Evolutionary conservation across 257 asterid genomes (phyloP).

Genomic region (Solanum infundibuliforme): DNA sequence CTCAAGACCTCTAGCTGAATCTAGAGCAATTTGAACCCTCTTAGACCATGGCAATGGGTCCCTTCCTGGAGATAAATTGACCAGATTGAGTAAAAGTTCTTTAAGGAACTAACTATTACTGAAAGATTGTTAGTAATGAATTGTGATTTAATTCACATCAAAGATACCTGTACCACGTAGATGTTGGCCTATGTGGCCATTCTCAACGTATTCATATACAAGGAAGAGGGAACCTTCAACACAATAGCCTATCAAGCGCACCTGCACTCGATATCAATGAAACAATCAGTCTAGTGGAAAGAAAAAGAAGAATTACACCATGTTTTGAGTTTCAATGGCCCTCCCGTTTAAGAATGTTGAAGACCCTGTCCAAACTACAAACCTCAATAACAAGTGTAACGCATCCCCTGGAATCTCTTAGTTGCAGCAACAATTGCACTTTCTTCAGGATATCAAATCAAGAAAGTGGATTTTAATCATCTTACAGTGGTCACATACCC

Average conservation of each 20-base stretch:
- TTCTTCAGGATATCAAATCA: neutral
- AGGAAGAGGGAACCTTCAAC: slow-evolving; percentile 95
- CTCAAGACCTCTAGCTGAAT: slow-evolving; percentile 97
- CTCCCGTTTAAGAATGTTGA: neutral
- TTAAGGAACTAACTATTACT: neutral
- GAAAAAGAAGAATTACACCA: neutral
- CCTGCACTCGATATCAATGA: slow-evolving; percentile 36
- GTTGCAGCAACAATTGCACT: neutral
- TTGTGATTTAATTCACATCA: slow-evolving; percentile 4
- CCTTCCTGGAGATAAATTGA: slow-evolving; percentile 32
- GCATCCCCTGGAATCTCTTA: neutral
- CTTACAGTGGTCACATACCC: neutral
- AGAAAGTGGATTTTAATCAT: neutral
- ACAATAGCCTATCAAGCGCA: slow-evolving; percentile 91
- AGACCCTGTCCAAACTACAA: neutral
- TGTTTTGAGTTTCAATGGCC: neutral
- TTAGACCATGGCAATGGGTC: slow-evolving; percentile 82
- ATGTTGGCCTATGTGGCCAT: slow-evolving; percentile 87
- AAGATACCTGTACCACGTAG: slow-evolving; percentile 65
- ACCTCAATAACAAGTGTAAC: neutral
- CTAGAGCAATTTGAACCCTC: slow-evolving; percentile 91
- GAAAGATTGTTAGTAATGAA: neutral
- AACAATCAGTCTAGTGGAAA: neutral
- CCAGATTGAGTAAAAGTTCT: slow-evolving; percentile 1
- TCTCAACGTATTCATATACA: slow-evolving; percentile 82